Evolutionary conservation across 176 grass and related monocot genomes (phyloP).

Genomic region (Raddia guianensis): DNA sequence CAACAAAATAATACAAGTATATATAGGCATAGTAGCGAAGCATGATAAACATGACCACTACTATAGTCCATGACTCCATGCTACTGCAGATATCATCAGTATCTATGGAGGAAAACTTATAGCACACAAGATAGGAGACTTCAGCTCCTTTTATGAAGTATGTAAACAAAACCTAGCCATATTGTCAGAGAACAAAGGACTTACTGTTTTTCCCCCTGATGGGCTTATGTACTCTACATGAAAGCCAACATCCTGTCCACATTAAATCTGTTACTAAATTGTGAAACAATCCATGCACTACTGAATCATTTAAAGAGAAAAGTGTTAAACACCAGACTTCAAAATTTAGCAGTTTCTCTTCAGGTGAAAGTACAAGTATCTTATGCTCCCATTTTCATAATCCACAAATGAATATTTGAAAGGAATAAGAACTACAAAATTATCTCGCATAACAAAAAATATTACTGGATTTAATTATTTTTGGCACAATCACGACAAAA

Average conservation of each 20-base stretch:
- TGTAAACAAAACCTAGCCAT: constrained; percentile 7
- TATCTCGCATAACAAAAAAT: background rate
- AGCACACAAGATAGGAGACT: constrained; percentile 11
- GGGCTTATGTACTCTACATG: constrained; percentile 87
- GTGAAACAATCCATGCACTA: constrained; percentile 10
- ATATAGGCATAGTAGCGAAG: background rate
- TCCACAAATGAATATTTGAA: background rate
- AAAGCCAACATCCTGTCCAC: constrained; percentile 92
- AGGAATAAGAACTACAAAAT: background rate
- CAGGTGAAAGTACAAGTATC: constrained; percentile 14
- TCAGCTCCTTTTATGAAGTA: constrained; percentile 22
- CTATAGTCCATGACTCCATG: background rate
- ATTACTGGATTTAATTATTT: background rate
- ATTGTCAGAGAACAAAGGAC: constrained; percentile 35
- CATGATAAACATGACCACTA: background rate
- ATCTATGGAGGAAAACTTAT: constrained; percentile 14
- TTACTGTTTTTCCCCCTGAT: constrained; percentile 83
- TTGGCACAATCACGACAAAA: background rate
- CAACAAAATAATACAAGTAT: too few species aligned
- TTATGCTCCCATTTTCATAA: background rate
- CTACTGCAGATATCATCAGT: constrained; percentile 27
- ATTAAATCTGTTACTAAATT: constrained; percentile 35
- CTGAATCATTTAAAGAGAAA: constrained; percentile 25
- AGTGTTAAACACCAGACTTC: constrained; percentile 12
- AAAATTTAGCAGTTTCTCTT: background rate